These are phyloP conservation scores for Corylus americana DNA, from an alignment of 306 rosid genomes.

Conservation along the genomic window DNA sequence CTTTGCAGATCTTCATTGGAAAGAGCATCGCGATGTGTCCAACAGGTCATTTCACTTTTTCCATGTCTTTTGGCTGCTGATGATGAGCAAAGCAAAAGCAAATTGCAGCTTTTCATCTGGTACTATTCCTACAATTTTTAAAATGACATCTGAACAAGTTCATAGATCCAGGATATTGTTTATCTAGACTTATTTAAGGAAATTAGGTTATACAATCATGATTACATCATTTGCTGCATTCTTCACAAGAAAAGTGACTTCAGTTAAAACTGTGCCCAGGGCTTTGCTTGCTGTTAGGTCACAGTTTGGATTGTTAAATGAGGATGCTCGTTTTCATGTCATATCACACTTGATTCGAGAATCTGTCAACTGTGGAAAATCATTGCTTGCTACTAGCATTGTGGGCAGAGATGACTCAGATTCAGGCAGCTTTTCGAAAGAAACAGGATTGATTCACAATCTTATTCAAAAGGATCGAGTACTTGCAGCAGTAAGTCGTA, in stretches of 20 bases:
- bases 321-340: slow-evolving; percentile 91
- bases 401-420: slow-evolving; percentile 71
- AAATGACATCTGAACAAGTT: slow-evolving; percentile 16
- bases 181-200: not conserved
- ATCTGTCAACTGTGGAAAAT: slow-evolving; percentile 77
- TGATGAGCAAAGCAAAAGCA: slow-evolving; percentile 92
- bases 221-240: not conserved
- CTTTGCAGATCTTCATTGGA: slow-evolving; percentile 86
- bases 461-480: slow-evolving; percentile 93
- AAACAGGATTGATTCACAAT: slow-evolving; percentile 72
- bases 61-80: slow-evolving; percentile 85
- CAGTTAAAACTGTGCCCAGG: slow-evolving; percentile 57
- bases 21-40: slow-evolving; percentile 86
- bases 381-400: slow-evolving; percentile 84
- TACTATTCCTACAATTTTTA: slow-evolving; percentile 35
- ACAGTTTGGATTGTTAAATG: slow-evolving; percentile 78
- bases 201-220: not conserved
- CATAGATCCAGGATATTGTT: slow-evolving; percentile 10
- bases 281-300: slow-evolving; percentile 85
- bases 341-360: slow-evolving; percentile 89
- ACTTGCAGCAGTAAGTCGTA: slow-evolving; percentile 73
- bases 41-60: slow-evolving; percentile 75
- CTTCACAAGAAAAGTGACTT: slow-evolving; percentile 32
- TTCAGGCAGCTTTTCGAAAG: slow-evolving; percentile 49
- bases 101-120: slow-evolving; percentile 95